These are phyloP conservation scores for Acacia crassicarpa DNA, from an alignment of 306 rosid genomes.

Conservation along the genomic window DNA sequence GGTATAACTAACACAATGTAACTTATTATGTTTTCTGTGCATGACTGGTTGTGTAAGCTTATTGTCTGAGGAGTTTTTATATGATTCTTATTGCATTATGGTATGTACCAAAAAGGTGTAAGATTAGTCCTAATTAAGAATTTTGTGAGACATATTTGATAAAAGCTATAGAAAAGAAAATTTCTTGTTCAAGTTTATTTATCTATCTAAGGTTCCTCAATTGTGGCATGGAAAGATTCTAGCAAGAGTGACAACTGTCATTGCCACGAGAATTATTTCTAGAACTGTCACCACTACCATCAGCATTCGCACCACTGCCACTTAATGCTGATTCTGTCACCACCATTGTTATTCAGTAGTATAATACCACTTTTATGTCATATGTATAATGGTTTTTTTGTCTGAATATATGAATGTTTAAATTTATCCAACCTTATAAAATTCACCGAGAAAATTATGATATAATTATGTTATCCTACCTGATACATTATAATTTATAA, in stretches of 20 bases:
- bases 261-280: not conserved
- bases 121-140: not conserved
- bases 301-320: not conserved
- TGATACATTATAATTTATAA: not conserved
- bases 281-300: not conserved
- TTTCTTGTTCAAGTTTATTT: not conserved
- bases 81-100: not conserved
- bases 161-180: not conserved
- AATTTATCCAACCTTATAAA: not conserved
- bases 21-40: not conserved
- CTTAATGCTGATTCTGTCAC: not conserved
- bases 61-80: not conserved
- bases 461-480: not conserved
- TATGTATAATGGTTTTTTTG: not conserved
- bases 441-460: not conserved
- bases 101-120: not conserved
- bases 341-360: not conserved
- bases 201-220: not conserved
- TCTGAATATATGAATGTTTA: not conserved
- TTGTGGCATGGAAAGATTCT: not conserved
- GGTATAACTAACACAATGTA: not conserved
- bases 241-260: not conserved
- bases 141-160: not conserved
- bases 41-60: not conserved
- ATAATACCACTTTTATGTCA: not conserved